Evolutionary conservation across 2,329 filamentous ascomycete genomes (phyloP), one percentile per base, ranked within the genome.

Genomic region (Ophiocordyceps camponoti-rufipedis): DNA sequence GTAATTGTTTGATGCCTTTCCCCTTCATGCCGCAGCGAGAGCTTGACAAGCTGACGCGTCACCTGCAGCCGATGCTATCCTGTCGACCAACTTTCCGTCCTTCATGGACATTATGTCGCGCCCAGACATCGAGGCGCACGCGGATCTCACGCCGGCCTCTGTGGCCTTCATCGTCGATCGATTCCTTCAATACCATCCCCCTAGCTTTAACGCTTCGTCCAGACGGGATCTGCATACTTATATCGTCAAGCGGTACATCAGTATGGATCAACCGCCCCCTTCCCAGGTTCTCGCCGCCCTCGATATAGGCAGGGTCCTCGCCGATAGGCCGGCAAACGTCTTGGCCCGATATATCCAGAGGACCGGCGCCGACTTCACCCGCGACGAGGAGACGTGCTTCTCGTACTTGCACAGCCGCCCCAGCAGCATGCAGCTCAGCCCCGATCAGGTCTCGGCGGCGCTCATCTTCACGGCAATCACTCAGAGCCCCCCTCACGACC

Each of bases 171-270:
- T 94, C 48, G 70, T 95, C 61, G 85, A 94, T 60, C 83, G 85
- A 53, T 83, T 93, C 54, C 79, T 94, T 46, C 80, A 91, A 61
- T 80, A 88, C 54, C 86, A 88, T 44, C 86, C 87, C 29, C 84
- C 83, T 28, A 86, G 82, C 60, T 93, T 93, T 67, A 85, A 83
- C 55, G 78, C 86, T 46, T 72, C 80, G 45, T 80, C 76, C 47
- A 78, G 83, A 56, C 70, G 80, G 50, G 82, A 87, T 56, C 71
- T 84, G 13, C 71, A 73, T 47, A 71, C 75, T 56, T 82, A 79
- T 51, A 71, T 80, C 47, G 72, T 72, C 54, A 70, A 81, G 47
- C 75, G 85, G 53, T 93, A 85, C 60, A 69, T 77, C 41, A 71
- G 70, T 47, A 64, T 72, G 44, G 78, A 82, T 49, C 66, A 75